phyloP scores from a whole-genome alignment of 2,329 filamentous ascomycete genomes.

The Plenodomus tracheiphilus region DNA sequence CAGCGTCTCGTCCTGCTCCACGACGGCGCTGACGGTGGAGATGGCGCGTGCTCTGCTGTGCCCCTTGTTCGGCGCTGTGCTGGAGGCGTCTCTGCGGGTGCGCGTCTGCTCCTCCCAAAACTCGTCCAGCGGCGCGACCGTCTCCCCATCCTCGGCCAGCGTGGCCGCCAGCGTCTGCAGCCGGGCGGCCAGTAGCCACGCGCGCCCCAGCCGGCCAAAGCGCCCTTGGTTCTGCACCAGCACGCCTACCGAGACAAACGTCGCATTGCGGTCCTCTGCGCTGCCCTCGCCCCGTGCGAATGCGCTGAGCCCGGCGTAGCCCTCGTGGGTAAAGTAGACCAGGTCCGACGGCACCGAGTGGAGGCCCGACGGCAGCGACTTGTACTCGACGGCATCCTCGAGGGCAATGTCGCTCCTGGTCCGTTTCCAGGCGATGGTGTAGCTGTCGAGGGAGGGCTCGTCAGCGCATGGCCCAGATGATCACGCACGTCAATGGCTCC shows the following conservation, averaged over 20 bases:
- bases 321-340: constrained; percentile 86
- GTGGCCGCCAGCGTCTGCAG: constrained; percentile 70
- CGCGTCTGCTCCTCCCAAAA: constrained; percentile 72
- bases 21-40: constrained; percentile 60
- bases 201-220: constrained; percentile 80
- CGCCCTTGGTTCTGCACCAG: constrained; percentile 73
- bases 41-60: constrained; percentile 41
- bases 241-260: constrained; percentile 89
- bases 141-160: constrained; percentile 66
- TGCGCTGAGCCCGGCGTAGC: constrained; percentile 85
- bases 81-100: not conserved
- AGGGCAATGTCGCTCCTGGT: constrained; percentile 70
- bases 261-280: constrained; percentile 79
- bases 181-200: constrained; percentile 82
- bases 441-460: constrained; percentile 48
- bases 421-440: constrained; percentile 86
- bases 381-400: constrained; percentile 91
- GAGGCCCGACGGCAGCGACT: constrained; percentile 88
- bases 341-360: constrained; percentile 88
- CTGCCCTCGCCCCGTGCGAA: constrained; percentile 84
- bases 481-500: no score
- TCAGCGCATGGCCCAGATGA: constrained; percentile 10
- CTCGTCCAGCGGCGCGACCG: constrained; percentile 68
- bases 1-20: constrained; percentile 66
- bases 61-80: constrained; percentile 13